These are phyloP conservation scores for Luffa aegyptiaca DNA, from an alignment of 306 rosid genomes.

Conservation along the genomic window DNA sequence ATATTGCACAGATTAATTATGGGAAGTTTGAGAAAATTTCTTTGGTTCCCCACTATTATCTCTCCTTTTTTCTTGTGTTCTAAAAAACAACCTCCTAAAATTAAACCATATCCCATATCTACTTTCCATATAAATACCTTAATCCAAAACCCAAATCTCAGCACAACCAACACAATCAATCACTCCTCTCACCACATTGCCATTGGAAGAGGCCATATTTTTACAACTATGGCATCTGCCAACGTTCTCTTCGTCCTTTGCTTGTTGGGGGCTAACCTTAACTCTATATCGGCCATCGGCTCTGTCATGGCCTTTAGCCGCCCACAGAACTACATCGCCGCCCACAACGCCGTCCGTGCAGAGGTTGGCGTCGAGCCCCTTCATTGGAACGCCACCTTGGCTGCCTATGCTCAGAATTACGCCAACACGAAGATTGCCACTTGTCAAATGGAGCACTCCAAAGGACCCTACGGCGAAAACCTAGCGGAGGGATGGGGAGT, in stretches of 20 bases:
- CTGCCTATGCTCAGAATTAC: not conserved
- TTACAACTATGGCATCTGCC: not conserved
- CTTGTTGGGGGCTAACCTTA: constrained; percentile 14
- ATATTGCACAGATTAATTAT: too few relatives aligned
- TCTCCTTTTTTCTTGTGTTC: too few relatives aligned
- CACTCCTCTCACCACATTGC: too few relatives aligned
- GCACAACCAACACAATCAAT: too few relatives aligned
- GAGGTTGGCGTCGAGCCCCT: not conserved
- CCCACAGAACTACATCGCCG: not conserved
- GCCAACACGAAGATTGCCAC: not conserved
- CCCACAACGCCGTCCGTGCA: not conserved
- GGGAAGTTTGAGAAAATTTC: too few relatives aligned
- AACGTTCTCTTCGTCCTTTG: not conserved
- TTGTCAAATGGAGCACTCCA: constrained; percentile 3
- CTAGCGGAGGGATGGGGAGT: not conserved
- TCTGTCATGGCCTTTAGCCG: not conserved
- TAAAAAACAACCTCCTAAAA: too few relatives aligned
- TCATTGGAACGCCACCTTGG: not conserved
- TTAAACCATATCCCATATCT: too few relatives aligned
- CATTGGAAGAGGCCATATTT: too few relatives aligned
- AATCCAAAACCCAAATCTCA: too few relatives aligned
- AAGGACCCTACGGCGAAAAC: constrained; percentile 25
- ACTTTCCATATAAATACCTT: too few relatives aligned
- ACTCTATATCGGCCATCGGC: not conserved
- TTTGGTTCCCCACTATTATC: too few relatives aligned